Evolutionary conservation across 2,329 filamentous ascomycete species (phyloP).

Genomic region (Trichophyton equinum): DNA sequence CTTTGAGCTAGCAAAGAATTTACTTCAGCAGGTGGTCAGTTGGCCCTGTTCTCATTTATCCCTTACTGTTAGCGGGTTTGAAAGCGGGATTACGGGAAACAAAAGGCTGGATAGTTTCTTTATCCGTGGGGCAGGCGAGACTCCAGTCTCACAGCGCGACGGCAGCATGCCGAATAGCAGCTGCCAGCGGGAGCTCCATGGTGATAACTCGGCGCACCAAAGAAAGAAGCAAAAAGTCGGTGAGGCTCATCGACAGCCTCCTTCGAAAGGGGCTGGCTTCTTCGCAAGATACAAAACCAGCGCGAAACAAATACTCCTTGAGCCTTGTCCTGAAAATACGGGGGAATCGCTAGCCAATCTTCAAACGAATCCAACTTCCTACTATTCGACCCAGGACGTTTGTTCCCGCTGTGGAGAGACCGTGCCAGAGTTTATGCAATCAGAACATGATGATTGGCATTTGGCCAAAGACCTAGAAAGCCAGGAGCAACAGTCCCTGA

Average conservation of each 20-base stretch:
- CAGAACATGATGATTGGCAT: conserved; percentile 87
- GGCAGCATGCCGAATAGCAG: background rate
- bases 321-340: background rate
- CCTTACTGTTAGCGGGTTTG: conserved; percentile 79
- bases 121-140: conserved; percentile 37
- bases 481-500: conserved; percentile 6
- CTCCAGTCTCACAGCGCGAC: background rate
- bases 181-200: background rate
- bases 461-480: conserved; percentile 63
- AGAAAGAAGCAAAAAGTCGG: background rate
- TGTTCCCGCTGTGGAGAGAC: conserved; percentile 55
- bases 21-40: conserved; percentile 63
- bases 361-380: background rate
- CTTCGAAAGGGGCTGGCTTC: background rate
- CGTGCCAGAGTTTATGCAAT: conserved; percentile 47
- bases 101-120: conserved; percentile 77
- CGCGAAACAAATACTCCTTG: background rate
- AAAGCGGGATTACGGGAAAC: conserved; percentile 73
- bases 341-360: background rate
- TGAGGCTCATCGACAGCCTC: background rate
- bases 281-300: background rate
- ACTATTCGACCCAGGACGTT: background rate
- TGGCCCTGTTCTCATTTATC: conserved; percentile 92
- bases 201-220: background rate
- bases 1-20: conserved; percentile 60